These are phyloP conservation scores for Sambucus nigra DNA, from an alignment of 129 eudicot species.

Conservation along the genomic window DNA sequence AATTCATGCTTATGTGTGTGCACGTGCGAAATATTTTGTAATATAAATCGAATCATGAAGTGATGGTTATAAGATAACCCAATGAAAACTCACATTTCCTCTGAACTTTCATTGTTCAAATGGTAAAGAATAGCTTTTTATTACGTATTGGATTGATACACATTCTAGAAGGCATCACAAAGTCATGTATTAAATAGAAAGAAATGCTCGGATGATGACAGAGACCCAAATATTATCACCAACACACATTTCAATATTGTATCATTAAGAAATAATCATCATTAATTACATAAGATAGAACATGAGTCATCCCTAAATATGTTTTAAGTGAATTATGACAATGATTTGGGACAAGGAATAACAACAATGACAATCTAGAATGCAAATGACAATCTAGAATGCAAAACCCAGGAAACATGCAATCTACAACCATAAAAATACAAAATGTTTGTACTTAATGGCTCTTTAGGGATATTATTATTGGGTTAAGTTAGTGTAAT, in stretches of 20 bases:
- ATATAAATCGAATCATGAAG: too few species aligned
- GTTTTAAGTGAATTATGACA: not conserved
- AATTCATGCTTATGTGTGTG: too few species aligned
- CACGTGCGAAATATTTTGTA: too few species aligned
- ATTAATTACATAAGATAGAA: not conserved
- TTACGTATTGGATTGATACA: slow-evolving; percentile 93
- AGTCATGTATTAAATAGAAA: slow-evolving; percentile 42
- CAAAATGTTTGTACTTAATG: too few species aligned
- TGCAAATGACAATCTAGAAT: too few species aligned
- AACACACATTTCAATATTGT: not conserved
- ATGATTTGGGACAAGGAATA: too few species aligned
- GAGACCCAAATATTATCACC: not conserved
- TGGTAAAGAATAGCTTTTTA: slow-evolving; percentile 71
- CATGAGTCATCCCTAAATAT: not conserved
- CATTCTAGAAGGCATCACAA: slow-evolving; percentile 98
- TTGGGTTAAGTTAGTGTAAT: too few species aligned
- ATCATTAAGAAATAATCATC: not conserved
- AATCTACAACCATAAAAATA: too few species aligned
- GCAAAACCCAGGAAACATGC: too few species aligned
- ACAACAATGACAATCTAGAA: too few species aligned
- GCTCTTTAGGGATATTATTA: too few species aligned
- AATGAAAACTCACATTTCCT: slow-evolving; percentile 54
- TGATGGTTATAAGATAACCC: not conserved
- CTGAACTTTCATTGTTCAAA: slow-evolving; percentile 35
- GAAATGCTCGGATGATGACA: not conserved